Conservation (phyloP, 495 filamentous ascomycete species). For the Sordaria brevicollis region DNA sequence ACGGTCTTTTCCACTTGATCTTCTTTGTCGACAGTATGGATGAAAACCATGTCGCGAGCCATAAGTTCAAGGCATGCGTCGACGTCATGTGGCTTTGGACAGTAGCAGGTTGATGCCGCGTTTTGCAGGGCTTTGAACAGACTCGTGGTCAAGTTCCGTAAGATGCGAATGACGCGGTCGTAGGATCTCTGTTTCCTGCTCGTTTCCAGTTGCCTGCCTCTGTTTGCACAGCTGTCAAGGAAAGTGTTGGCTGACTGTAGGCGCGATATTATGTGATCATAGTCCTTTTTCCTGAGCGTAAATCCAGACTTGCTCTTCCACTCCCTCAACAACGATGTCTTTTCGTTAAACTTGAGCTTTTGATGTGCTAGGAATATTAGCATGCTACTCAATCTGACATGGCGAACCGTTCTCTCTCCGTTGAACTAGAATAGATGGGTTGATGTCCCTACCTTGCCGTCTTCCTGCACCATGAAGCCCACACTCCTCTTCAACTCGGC, state of each 20-base stretch:
- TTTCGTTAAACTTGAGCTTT: not conserved
- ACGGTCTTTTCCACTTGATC: too few relatives aligned
- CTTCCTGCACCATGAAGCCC: not conserved
- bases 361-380: not conserved
- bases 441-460: not conserved
- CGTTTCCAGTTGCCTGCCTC: not conserved
- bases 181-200: not conserved
- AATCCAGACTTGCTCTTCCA: not conserved
- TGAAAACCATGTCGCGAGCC: too few relatives aligned
- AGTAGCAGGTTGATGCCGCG: not conserved
- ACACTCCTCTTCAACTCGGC: not conserved
- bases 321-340: not conserved
- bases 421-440: too few relatives aligned
- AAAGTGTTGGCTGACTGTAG: conserved; percentile 3
- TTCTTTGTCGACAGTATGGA: too few relatives aligned
- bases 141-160: not conserved
- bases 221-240: conserved; percentile 2
- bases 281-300: conserved; percentile 5
- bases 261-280: not conserved
- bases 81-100: not conserved
- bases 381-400: not conserved
- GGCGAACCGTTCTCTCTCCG: too few relatives aligned
- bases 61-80: conserved; percentile 6
- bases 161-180: not conserved
- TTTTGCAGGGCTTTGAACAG: conserved; percentile 1